Base-by-base conservation (phyloP, 495 filamentous ascomycete genomes). In the Aspergillus carlsbadensis region DNA sequence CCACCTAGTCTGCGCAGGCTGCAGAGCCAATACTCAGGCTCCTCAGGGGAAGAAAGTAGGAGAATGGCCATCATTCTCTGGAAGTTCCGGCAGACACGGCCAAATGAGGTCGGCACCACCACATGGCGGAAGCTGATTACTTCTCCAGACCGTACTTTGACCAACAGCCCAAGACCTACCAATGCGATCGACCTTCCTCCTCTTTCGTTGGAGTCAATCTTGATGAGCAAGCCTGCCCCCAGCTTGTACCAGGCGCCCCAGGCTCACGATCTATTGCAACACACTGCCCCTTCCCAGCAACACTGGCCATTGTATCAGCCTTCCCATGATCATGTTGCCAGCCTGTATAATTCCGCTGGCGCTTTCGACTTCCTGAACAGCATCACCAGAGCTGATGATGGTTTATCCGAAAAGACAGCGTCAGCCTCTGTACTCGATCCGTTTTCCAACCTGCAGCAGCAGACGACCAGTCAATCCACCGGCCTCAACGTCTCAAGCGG, bases 61-160 rank as follows among this genome's bases (percentile, higher is more conserved):
- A 65, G 75, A 18, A 73, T 81, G 64, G 78, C 80, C 3, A 70
- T 82, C 43, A 55, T 84, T 10, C 66, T 81, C 10, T 84, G 80
- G 80, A 80, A 76, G 44, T 83, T 83, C 60, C 74, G 72, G 8
- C 72, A 78, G 53, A 77, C 77, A 11, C 64, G 67, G 5, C 65
- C 65, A 14, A 66, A 67, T 7, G 70, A 80, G 50, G 73, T 73
- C 31, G 78, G 78, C 34, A 81, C 75, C 3, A 81, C 79, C 3
- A 78, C 72, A n/a, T 84, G 81, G 81, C 68, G 75, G 54, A 69
- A 67, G 29, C 60, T 84, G n/a, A 67, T 76, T 18, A 69, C 76
- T 14, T 74, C 77, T 0, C 68, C 77, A 0, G 69, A 72, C 20
- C 72, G 73, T 10, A 71, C 57, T 31, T 54, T 65, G 10, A 69